Percentiles rank a stretch among this genome's conserved stretches.
These are phyloP conservation scores for Neofusicoccum sp. DNA, from an alignment of 2,329 filamentous ascomycete genomes.

Conservation along the genomic window DNA sequence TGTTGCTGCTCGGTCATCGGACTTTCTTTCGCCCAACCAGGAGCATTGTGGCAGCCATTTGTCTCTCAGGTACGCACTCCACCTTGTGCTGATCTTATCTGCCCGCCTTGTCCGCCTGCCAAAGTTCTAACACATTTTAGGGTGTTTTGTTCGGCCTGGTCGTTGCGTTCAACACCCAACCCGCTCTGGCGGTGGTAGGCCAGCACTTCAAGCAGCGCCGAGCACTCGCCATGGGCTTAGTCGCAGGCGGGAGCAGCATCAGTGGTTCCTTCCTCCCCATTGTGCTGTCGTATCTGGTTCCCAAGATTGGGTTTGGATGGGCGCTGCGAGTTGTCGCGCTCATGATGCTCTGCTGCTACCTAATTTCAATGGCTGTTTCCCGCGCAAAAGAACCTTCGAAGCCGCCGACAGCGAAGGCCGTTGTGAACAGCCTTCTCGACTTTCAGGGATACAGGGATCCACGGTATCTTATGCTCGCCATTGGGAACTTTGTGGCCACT, in stretches of 20 bases:
- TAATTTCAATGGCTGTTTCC: slow-evolving; percentile 17
- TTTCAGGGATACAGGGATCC: slow-evolving; percentile 22
- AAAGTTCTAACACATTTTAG: slow-evolving; percentile 1
- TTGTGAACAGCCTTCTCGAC: slow-evolving; percentile 15
- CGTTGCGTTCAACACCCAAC: slow-evolving; percentile 22
- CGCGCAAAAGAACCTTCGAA: slow-evolving; percentile 7
- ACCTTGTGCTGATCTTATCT: background rate
- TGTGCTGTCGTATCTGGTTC: slow-evolving; percentile 15
- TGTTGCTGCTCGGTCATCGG: slow-evolving; percentile 8
- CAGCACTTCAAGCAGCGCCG: slow-evolving; percentile 23
- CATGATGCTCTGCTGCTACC: slow-evolving; percentile 17
- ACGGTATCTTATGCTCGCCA: slow-evolving; percentile 16
- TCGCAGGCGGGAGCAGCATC: slow-evolving; percentile 16
- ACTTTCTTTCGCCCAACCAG: slow-evolving; percentile 5
- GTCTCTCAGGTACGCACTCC: background rate
- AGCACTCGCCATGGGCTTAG: slow-evolving; percentile 21
- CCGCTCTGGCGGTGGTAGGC: slow-evolving; percentile 20
- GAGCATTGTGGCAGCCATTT: slow-evolving; percentile 7
- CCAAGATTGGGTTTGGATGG: slow-evolving; percentile 21
- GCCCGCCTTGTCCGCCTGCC: background rate
- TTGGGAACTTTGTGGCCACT: slow-evolving; percentile 22
- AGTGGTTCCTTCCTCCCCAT: slow-evolving; percentile 20
- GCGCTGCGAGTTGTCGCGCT: slow-evolving; percentile 16
- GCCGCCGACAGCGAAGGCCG: background rate
- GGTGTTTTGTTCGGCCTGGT: slow-evolving; percentile 17